Evolutionary conservation across 176 grass and related monocot species (phyloP).

Genomic region (Eragrostis curvula): DNA sequence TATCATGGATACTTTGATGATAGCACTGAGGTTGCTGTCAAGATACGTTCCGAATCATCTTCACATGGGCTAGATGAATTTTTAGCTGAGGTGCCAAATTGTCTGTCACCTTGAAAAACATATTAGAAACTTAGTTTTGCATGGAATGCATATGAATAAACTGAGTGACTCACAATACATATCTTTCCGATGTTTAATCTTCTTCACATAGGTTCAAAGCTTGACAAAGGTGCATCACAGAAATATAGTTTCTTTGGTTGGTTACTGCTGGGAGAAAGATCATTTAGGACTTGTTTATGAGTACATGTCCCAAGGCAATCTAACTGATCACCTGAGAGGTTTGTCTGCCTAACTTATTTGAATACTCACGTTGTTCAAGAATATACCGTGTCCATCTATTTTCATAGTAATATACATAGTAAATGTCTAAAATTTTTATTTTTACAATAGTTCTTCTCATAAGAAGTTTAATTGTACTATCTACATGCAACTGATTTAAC

Average conservation of each 20-base stretch:
- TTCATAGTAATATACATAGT: too few species aligned
- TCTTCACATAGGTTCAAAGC: slow-evolving; percentile 12
- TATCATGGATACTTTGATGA: slow-evolving; percentile 38
- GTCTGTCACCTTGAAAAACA: not conserved
- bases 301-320: slow-evolving; percentile 35
- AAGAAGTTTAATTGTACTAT: not conserved
- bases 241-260: slow-evolving; percentile 28
- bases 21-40: slow-evolving; percentile 27
- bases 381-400: too few species aligned
- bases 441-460: not conserved
- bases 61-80: slow-evolving; percentile 7
- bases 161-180: not conserved
- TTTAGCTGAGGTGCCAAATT: slow-evolving; percentile 10
- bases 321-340: slow-evolving; percentile 35
- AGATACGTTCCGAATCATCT: slow-evolving; percentile 19
- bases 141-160: not conserved
- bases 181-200: not conserved
- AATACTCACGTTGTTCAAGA: not conserved
- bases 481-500: not conserved
- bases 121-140: not conserved
- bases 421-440: not conserved
- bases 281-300: slow-evolving; percentile 38
- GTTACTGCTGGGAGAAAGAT: slow-evolving; percentile 31
- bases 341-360: slow-evolving; percentile 3
- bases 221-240: slow-evolving; percentile 32